phyloP scores from a whole-genome alignment of 1,284 basidiomycete species.

The Ganoderma sinense region DNA sequence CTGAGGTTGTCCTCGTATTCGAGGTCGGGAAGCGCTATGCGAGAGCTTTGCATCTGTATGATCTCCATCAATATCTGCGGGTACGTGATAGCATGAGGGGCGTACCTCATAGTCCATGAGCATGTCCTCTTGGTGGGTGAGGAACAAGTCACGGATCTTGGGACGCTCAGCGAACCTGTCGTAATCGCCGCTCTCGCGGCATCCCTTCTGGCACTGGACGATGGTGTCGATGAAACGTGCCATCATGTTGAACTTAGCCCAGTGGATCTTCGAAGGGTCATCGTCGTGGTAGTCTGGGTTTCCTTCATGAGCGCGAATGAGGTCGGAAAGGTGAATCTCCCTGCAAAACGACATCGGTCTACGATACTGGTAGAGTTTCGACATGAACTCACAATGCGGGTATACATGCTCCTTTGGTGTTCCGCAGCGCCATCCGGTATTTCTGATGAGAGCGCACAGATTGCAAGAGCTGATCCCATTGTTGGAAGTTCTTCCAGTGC shows the following conservation, averaged over 20 bases:
- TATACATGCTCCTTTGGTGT: constrained; percentile 83
- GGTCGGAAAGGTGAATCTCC: constrained; percentile 85
- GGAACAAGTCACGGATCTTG: constrained; percentile 58
- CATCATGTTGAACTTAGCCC: constrained; percentile 89
- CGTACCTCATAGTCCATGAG: constrained; percentile 74
- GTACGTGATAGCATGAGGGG: constrained; percentile 1
- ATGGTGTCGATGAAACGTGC: constrained; percentile 78
- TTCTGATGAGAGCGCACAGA: constrained; percentile 77
- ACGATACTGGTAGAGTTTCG: background rate
- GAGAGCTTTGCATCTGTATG: constrained; percentile 64
- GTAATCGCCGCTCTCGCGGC: constrained; percentile 64
- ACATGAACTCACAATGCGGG: constrained; percentile 70
- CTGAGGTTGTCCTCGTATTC: constrained; percentile 33
- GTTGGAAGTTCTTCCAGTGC: constrained; percentile 73
- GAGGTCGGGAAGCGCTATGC: constrained; percentile 47
- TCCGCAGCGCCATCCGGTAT: constrained; percentile 80
- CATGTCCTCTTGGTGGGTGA: constrained; percentile 45
- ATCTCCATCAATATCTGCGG: constrained; percentile 10
- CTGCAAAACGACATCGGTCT: constrained; percentile 44
- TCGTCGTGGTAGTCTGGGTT: constrained; percentile 70
- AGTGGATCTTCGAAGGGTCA: constrained; percentile 75
- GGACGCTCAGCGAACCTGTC: constrained; percentile 48
- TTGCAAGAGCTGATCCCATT: constrained; percentile 80
- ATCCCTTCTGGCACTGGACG: constrained; percentile 76
- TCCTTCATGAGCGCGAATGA: constrained; percentile 80